phyloP scores from a whole-genome alignment of 495 filamentous ascomycete genomes.

The Tuber melanosporum region DNA sequence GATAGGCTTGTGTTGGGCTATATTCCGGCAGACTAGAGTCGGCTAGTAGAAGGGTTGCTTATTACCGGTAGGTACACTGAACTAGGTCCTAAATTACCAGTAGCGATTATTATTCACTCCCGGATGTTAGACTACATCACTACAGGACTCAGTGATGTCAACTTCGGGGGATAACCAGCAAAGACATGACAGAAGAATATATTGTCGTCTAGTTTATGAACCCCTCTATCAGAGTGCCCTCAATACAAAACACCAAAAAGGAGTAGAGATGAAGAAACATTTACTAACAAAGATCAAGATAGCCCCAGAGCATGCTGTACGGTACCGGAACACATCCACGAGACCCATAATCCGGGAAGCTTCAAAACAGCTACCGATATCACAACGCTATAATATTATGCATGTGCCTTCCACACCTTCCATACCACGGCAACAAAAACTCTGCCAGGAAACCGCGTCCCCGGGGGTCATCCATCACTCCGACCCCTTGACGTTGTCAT shows the following conservation, averaged over 20 bases:
- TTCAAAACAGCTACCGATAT: background rate
- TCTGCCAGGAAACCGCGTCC: background rate
- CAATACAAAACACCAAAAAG: background rate
- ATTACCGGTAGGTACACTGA: too few species aligned
- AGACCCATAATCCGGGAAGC: background rate
- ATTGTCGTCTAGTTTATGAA: background rate
- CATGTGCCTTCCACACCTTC: background rate
- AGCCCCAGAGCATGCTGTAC: background rate
- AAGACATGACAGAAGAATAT: background rate
- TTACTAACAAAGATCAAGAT: background rate
- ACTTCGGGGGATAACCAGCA: background rate
- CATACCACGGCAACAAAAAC: background rate
- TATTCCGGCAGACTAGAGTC: background rate
- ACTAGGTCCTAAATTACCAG: background rate
- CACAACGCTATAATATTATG: background rate
- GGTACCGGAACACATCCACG: too few species aligned
- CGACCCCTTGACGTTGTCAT: conserved; percentile 47
- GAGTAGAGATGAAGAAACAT: background rate
- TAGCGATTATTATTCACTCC: background rate
- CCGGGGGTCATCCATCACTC: background rate
- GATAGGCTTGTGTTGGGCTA: too few species aligned
- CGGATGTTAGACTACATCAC: background rate
- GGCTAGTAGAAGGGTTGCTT: background rate
- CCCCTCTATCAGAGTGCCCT: background rate
- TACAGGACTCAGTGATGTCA: background rate